Conservation (phyloP, 1,284 basidiomycete species). For the Termitomyces sp. region DNA sequence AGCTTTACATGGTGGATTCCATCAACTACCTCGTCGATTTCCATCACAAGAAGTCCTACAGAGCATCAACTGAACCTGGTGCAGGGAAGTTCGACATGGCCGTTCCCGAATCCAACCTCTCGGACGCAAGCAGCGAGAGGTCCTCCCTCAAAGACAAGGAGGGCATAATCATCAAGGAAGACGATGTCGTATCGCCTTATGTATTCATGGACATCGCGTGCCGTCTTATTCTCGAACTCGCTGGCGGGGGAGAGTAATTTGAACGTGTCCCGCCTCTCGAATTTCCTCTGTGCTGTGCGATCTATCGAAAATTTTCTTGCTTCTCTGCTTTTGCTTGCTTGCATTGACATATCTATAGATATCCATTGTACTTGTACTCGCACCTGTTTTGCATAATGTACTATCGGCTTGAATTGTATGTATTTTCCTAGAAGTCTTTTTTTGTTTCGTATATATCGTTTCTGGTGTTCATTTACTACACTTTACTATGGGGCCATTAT, state of each 20-base stretch:
- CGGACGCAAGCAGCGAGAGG: conserved; percentile 44
- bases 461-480: too few species aligned
- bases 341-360: conserved; percentile 10
- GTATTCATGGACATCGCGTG: conserved; percentile 97
- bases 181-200: conserved; percentile 88
- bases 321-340: conserved; percentile 1
- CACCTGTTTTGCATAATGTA: conserved; percentile 13
- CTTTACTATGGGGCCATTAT: too few species aligned
- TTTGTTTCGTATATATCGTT: neutral
- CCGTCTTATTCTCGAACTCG: conserved; percentile 72
- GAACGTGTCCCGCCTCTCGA: neutral
- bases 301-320: conserved; percentile 2
- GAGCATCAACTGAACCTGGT: conserved; percentile 54
- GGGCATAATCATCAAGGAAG: conserved; percentile 42
- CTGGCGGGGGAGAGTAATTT: conserved; percentile 48
- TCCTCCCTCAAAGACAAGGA: conserved; percentile 44
- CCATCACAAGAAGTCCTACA: conserved; percentile 91
- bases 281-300: neutral
- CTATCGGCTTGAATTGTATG: conserved; percentile 11
- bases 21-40: conserved; percentile 98
- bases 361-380: conserved; percentile 14
- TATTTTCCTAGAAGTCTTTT: conserved; percentile 15
- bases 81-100: conserved; percentile 69
- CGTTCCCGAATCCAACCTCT: conserved; percentile 43
- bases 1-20: conserved; percentile 93